Evolutionary conservation across 352 stramenopile species (phyloP).

Genomic region (Nothophytophthora sp.): DNA sequence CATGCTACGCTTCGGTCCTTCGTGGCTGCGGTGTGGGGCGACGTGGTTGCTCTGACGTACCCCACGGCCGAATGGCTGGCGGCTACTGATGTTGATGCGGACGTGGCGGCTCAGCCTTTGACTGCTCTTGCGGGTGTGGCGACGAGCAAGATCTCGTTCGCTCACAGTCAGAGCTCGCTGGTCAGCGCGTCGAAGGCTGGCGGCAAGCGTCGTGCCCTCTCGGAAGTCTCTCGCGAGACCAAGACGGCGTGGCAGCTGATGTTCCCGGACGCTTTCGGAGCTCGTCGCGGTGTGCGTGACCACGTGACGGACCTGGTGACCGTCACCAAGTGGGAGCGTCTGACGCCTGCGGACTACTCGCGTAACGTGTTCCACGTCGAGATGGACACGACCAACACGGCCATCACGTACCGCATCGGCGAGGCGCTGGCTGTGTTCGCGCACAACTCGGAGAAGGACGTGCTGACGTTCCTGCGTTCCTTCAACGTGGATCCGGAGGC

Average conservation of each 20-base stretch:
- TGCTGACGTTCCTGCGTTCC: conserved; percentile 66
- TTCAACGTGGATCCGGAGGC: conserved; percentile 71
- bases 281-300: conserved; percentile 54
- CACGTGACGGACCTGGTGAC: conserved; percentile 72
- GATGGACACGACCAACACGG: conserved; percentile 82
- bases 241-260: conserved; percentile 69
- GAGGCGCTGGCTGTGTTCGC: conserved; percentile 84
- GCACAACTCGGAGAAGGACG: conserved; percentile 79
- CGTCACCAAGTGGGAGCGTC: conserved; percentile 78
- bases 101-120: conserved; percentile 10
- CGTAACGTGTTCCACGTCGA: conserved; percentile 89
- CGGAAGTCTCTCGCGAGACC: conserved; percentile 49
- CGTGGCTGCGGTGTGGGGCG: conserved; percentile 61
- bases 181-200: conserved; percentile 32
- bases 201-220: conserved; percentile 44
- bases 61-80: conserved; percentile 41
- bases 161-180: conserved; percentile 6
- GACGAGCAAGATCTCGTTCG: conserved; percentile 53
- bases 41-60: conserved; percentile 53
- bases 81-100: conserved; percentile 22
- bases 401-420: conserved; percentile 85
- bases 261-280: conserved; percentile 60
- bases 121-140: conserved; percentile 36
- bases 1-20: conserved; percentile 56
- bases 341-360: conserved; percentile 80